These are phyloP conservation scores for Teunomyces pallodes DNA, from an alignment of 805 yeast genomes.

Conservation along the genomic window DNA sequence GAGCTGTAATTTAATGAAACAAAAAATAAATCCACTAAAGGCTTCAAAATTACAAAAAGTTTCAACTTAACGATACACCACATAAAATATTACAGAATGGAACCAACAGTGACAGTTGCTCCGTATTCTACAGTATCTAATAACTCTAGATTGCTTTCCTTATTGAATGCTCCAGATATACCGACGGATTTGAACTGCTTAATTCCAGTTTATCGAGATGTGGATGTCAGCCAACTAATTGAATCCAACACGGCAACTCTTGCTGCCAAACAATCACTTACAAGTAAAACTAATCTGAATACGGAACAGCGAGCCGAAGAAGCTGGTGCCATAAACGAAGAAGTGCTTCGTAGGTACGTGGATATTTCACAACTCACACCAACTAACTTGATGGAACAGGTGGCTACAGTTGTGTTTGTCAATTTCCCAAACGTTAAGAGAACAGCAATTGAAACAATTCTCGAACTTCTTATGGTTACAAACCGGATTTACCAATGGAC, in stretches of 20 bases:
- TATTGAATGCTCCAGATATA: slow-evolving; percentile 8
- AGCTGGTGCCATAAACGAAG: slow-evolving; percentile 13
- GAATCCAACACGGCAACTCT: slow-evolving; percentile 7
- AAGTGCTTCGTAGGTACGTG: slow-evolving; percentile 18
- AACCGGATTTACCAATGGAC: slow-evolving; percentile 30
- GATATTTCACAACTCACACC: slow-evolving; percentile 31
- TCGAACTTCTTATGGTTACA: slow-evolving; percentile 17
- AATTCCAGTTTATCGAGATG: slow-evolving; percentile 4
- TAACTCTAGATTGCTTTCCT: slow-evolving; percentile 9
- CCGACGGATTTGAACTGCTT: neutral
- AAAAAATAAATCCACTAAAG: neutral
- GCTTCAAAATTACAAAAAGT: neutral
- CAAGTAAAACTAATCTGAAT: neutral
- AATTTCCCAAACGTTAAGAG: slow-evolving; percentile 32
- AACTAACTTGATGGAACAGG: slow-evolving; percentile 32
- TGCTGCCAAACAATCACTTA: neutral
- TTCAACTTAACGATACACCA: neutral
- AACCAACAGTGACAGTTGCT: neutral
- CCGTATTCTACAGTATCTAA: slow-evolving; percentile 10
- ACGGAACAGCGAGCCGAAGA: slow-evolving; percentile 3
- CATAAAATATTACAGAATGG: neutral
- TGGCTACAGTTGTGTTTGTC: slow-evolving; percentile 29
- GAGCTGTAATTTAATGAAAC: neutral
- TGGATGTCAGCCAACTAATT: slow-evolving; percentile 11
- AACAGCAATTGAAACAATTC: slow-evolving; percentile 30